These are phyloP conservation scores for Leccinum pellstonianum DNA, from an alignment of 768 basidiomycete species.

Conservation along the genomic window DNA sequence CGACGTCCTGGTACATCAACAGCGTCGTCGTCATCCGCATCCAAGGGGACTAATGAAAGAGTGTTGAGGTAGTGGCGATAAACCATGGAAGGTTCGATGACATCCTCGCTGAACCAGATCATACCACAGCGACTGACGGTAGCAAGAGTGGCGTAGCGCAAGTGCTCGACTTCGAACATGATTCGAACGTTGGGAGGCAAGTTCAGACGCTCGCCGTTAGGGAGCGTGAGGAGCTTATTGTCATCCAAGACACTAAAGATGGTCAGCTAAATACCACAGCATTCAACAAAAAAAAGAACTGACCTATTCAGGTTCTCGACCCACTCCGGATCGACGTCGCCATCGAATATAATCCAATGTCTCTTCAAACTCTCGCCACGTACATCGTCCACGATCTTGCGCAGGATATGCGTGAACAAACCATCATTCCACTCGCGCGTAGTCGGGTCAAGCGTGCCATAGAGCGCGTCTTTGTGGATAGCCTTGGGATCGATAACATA, in stretches of 20 bases:
- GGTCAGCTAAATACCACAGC: slow-evolving; percentile 3
- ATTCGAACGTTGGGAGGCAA: slow-evolving; percentile 96
- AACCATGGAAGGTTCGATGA: slow-evolving; percentile 89
- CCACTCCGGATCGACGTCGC: slow-evolving; percentile 99
- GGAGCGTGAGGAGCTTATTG: slow-evolving; percentile 94
- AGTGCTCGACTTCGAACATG: slow-evolving; percentile 99
- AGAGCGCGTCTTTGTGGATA: slow-evolving; percentile 97
- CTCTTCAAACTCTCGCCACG: slow-evolving; percentile 95
- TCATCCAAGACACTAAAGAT: slow-evolving; percentile 87
- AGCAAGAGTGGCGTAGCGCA: slow-evolving; percentile 94
- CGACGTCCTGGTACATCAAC: slow-evolving; percentile 63
- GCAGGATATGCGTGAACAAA: slow-evolving; percentile 93
- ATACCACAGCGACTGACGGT: slow-evolving; percentile 99
- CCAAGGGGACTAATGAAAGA: slow-evolving; percentile 71
- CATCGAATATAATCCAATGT: slow-evolving; percentile 99
- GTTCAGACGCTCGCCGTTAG: slow-evolving; percentile 97
- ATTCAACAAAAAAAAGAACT: slow-evolving; percentile 19
- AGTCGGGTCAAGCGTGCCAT: slow-evolving; percentile 94
- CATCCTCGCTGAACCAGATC: slow-evolving; percentile 99
- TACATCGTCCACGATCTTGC: slow-evolving; percentile 98
- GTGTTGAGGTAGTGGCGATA: slow-evolving; percentile 85
- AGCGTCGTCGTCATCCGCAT: slow-evolving; percentile 85
- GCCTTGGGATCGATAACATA: slow-evolving; percentile 99
- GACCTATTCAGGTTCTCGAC: slow-evolving; percentile 99
- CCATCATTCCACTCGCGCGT: slow-evolving; percentile 99